Base-by-base conservation (phyloP, 176 grass and related monocot species). In the Rhynchospora breviuscula region DNA sequence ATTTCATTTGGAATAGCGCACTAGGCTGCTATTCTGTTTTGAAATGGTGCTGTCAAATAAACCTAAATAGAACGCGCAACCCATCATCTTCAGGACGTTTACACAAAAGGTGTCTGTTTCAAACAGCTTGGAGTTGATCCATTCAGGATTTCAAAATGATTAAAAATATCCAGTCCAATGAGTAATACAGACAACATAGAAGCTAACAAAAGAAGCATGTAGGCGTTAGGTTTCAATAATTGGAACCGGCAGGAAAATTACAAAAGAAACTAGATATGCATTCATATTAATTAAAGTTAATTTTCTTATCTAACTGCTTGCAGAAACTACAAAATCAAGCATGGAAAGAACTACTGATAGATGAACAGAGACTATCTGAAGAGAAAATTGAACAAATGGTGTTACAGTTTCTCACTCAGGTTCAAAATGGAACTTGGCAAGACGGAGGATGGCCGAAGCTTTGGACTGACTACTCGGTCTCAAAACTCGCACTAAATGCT, bases 381-480 rank as follows among this genome's bases (percentile, higher is more conserved):
- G 56, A 57, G 2, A 52, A 63, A 84, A 83, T 97, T 17, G 90
- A 92, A 31, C 59, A 58, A 49, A 91, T 97, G 94, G 92, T 79
- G 85, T 84, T 86, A 29, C 88, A 79, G 70, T 97, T 97, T 88
- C 88, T 94, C 29, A 17, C 48, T 46, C 87, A 97, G 54, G 94
- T 97, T 67, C 89, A 92, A 56, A 63, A 86, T 60, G 94, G 90
- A 88, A 92, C 90, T 21, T 97, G 94, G 92, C 71, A 35, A 23
- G 92, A 22, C 57, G 77, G 80, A 18, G 90, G 94, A 10, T 97
- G 94, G 94, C 94, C 94, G 31, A 85, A 88, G 85, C 81, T 94
- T 66, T 97, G 94, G 94, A 97, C 94, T 9, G 92, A 97, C 88
- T 97, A 97, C 68, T 62, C 94, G 0, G 92, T 97, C 2, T 97